Conservation (phyloP, 495 filamentous ascomycete genomes). For the Tuber microsphaerosporum region DNA sequence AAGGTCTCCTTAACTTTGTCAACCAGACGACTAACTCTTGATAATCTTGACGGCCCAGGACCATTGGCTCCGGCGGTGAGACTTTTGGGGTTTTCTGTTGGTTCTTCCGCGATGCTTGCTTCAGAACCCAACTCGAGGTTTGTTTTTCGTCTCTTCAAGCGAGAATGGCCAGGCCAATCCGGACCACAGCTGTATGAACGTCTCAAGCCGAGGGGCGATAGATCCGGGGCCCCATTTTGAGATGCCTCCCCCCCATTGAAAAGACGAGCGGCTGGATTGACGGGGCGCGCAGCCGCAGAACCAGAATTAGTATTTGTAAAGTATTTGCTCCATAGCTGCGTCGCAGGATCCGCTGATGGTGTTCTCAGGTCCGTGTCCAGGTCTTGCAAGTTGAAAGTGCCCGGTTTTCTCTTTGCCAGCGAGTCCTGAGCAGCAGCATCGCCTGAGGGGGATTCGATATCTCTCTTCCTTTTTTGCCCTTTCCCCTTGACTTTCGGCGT, state of each 20-base stretch:
- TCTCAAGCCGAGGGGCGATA: slow-evolving; percentile 36
- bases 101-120: slow-evolving; percentile 43
- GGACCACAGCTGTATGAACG: slow-evolving; percentile 37
- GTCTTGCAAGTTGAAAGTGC: slow-evolving; percentile 49
- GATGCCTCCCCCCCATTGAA: slow-evolving; percentile 22
- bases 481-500: slow-evolving; percentile 49
- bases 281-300: slow-evolving; percentile 16
- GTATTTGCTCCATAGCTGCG: slow-evolving; percentile 63
- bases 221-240: slow-evolving; percentile 8
- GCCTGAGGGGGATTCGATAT: slow-evolving; percentile 75
- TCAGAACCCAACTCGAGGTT: slow-evolving; percentile 48
- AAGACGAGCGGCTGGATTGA: slow-evolving; percentile 38
- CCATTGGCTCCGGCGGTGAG: slow-evolving; percentile 34
- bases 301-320: slow-evolving; percentile 26
- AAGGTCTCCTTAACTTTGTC: slow-evolving; percentile 62
- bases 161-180: slow-evolving; percentile 50
- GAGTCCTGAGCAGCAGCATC: slow-evolving; percentile 56
- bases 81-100: slow-evolving; percentile 41
- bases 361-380: slow-evolving; percentile 58
- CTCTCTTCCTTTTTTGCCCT: slow-evolving; percentile 59
- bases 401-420: slow-evolving; percentile 45
- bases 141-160: slow-evolving; percentile 50
- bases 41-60: slow-evolving; percentile 48
- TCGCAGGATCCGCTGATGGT: slow-evolving; percentile 71
- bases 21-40: slow-evolving; percentile 57